phyloP scores from a whole-genome alignment of 306 rosid species.

The Begonia masoniana region DNA sequence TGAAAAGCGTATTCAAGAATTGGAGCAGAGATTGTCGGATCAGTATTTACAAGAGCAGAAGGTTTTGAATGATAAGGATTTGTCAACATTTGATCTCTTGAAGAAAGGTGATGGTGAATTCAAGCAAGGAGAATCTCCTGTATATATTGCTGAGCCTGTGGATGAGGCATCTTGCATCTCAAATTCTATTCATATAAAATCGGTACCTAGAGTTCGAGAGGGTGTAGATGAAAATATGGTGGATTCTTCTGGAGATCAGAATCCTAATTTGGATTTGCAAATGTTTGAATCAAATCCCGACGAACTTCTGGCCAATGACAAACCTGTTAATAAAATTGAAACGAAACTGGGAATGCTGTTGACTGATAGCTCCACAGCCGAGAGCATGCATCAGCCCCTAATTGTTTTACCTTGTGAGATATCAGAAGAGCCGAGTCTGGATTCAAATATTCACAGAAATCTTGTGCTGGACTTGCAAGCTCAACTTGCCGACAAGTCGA shows the following conservation, averaged over 20 bases:
- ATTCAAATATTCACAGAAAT: conserved; percentile 34
- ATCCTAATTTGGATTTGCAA: conserved; percentile 67
- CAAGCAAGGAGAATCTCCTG: conserved; percentile 44
- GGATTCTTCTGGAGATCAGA: conserved; percentile 74
- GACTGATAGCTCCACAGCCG: conserved; percentile 93
- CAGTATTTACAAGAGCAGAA: conserved; percentile 59
- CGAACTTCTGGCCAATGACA: conserved; percentile 36
- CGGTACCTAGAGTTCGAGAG: conserved; percentile 53
- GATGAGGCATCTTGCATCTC: conserved; percentile 95
- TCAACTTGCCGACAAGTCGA: conserved; percentile 54
- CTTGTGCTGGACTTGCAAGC: conserved; percentile 53
- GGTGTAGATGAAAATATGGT: conserved; percentile 87
- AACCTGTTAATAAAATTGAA: conserved; percentile 46
- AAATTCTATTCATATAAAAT: conserved; percentile 60
- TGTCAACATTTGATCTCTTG: conserved; percentile 32
- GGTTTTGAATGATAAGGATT: conserved; percentile 31
- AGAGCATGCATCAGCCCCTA: conserved; percentile 63
- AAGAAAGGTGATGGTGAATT: conserved; percentile 35
- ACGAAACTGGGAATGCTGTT: conserved; percentile 69
- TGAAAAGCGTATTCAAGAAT: conserved; percentile 86
- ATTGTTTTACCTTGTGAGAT: conserved; percentile 42
- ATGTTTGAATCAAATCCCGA: conserved; percentile 78
- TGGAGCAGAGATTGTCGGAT: conserved; percentile 79
- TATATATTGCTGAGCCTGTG: conserved; percentile 68
- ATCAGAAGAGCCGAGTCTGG: conserved; percentile 35